Conservation (phyloP, 345 rosid genomes). For the Rhodamnia rubescens region DNA sequence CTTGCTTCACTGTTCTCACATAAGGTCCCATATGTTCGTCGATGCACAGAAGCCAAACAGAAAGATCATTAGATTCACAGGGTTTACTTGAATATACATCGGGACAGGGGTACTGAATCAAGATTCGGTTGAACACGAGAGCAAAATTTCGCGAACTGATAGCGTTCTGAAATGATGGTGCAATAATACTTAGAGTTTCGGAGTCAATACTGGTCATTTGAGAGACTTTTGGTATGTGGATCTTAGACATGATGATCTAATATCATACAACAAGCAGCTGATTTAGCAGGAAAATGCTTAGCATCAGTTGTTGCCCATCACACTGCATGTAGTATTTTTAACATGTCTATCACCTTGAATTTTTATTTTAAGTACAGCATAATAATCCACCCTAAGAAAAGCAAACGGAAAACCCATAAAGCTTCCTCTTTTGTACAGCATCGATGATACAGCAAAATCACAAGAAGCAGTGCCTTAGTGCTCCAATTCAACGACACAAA, state of each 20-base stretch:
- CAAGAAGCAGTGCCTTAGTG: background rate
- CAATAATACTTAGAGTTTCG: background rate
- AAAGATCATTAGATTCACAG: background rate
- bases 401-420: background rate
- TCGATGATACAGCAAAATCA: background rate
- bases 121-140: background rate
- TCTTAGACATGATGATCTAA: background rate
- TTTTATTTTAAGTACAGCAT: background rate
- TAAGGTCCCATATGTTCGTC: background rate
- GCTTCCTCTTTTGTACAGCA: background rate
- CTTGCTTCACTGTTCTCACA: background rate
- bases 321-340: background rate
- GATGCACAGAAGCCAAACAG: background rate
- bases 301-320: background rate
- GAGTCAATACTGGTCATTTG: background rate
- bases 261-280: background rate
- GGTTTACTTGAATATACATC: background rate
- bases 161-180: background rate
- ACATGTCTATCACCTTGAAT: background rate
- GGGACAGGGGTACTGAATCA: background rate
- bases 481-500: constrained; percentile 1
- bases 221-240: background rate
- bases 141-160: background rate
- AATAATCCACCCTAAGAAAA: background rate
- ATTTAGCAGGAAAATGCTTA: background rate